Conservation (phyloP, 2,329 filamentous ascomycete species). For the Ophiocordyceps camponoti-floridani region DNA sequence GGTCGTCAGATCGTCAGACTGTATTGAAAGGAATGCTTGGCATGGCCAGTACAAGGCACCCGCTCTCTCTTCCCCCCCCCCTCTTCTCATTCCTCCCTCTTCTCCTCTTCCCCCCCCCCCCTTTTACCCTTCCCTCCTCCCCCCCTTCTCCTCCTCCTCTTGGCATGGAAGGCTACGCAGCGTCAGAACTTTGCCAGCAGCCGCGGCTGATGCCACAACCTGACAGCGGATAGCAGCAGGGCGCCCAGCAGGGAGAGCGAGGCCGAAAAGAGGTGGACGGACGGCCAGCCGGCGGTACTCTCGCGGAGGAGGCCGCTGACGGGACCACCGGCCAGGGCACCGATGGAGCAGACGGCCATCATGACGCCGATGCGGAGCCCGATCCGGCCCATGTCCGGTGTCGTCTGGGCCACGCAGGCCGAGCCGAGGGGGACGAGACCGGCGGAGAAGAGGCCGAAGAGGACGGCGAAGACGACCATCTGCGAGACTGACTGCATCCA, state of each 20-base stretch:
- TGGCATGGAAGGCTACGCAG: too few species aligned
- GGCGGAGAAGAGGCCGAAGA: constrained; percentile 13
- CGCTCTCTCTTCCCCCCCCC: background rate
- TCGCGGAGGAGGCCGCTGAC: constrained; percentile 7
- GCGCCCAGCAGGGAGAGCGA: constrained; percentile 5
- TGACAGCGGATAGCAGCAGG: constrained; percentile 3
- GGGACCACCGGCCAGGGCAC: constrained; percentile 9
- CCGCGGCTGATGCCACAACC: constrained; percentile 2
- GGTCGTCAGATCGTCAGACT: too few species aligned
- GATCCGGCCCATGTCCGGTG: constrained; percentile 10
- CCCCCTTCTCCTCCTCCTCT: background rate
- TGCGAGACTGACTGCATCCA: constrained; percentile 5
- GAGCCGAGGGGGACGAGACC: constrained; percentile 16
- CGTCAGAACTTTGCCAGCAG: constrained; percentile 3
- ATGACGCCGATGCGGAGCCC: constrained; percentile 13
- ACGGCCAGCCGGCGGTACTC: constrained; percentile 2
- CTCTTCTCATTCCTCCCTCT: background rate
- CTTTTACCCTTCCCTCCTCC: background rate
- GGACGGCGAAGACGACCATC: constrained; percentile 8
- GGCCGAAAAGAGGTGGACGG: constrained; percentile 5
- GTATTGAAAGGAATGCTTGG: background rate
- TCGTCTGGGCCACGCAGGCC: constrained; percentile 13
- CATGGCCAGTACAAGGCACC: background rate
- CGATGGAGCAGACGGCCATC: constrained; percentile 13
- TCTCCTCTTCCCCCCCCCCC: background rate